Evolutionary conservation across 192 early-diverging fungal genomes (phyloP).

Genomic region (Chytriomyces confervae): DNA sequence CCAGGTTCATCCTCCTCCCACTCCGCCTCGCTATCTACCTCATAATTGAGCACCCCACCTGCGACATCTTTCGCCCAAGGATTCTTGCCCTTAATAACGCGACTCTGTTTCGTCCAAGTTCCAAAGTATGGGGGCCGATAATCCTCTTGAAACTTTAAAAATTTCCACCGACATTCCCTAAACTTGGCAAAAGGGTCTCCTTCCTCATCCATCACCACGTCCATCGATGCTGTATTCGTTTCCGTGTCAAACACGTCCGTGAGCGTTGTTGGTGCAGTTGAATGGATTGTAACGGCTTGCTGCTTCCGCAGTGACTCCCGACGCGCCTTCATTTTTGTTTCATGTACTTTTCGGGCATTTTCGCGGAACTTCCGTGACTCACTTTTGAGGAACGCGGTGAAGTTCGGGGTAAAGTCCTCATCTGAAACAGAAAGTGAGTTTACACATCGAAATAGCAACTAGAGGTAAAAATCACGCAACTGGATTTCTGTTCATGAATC

Average conservation of each 20-base stretch:
- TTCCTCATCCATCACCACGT: background rate
- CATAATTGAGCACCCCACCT: conserved; percentile 71
- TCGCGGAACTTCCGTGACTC: background rate
- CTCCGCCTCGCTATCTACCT: conserved; percentile 86
- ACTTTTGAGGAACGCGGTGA: conserved; percentile 3
- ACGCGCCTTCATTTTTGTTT: background rate
- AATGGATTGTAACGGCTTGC: background rate
- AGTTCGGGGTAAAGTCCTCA: background rate
- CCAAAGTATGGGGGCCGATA: conserved; percentile 80
- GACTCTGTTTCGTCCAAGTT: conserved; percentile 75
- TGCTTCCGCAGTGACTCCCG: background rate
- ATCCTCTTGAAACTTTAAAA: conserved; percentile 74
- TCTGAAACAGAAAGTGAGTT: background rate
- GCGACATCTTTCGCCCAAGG: conserved; percentile 69
- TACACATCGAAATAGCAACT: background rate
- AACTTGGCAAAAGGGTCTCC: conserved; percentile 3
- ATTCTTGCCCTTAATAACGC: conserved; percentile 57
- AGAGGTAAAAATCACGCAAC: background rate
- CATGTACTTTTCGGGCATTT: background rate
- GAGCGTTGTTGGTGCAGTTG: too few species aligned
- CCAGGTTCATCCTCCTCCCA: conserved; percentile 88
- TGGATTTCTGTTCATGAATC: background rate
- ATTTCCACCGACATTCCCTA: conserved; percentile 55
- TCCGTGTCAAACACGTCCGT: background rate
- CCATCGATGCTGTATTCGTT: background rate